Evolutionary conservation across 148 eudicot genomes (phyloP), one percentile per base, ranked within the genome.

Genomic region (Amaranthus hypochondriacus): DNA sequence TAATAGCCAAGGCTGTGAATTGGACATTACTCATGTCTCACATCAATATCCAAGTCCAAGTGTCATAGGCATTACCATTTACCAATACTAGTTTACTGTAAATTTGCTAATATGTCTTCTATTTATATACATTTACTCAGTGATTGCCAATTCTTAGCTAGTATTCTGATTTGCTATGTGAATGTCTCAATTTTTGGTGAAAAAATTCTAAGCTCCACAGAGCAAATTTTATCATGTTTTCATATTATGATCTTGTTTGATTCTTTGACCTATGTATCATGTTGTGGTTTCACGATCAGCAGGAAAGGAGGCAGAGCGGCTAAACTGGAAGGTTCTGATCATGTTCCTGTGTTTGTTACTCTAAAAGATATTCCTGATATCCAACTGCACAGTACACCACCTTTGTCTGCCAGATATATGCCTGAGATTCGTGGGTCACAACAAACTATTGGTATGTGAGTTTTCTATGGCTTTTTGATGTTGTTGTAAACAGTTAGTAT

Each of bases 241-340:
- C 44, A 58, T 13, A 62, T 44, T 43, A 47, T 39, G 39, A 3
- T 68, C 9, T 13, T 61, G 42, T 54, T 72, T 67, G 72, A 53
- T 15, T 9, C 43, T 66, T 66, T 12, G 13, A 18, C 50, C 57
- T 51, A 6, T 44, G 11, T 60, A 9, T 44, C 4, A 14, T n/a
- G 49, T 73, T 64, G 48, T 71, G 62, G 56, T 58, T 55, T 7
- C 54, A 52, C 68, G 66, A 66, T 62, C 81, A 91, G 98, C 84
- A 87, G 94, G 92, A 93, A 89, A 78, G 95, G 87, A 69, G 90
- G 89, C 67, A 86, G 81, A 87, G 86, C 73, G 72, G 78, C 82
- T 55, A 95, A 90, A 83, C 76, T 92, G 71, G 96, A 95, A 86
- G 98, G 98, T 56, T 95, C 98, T 51, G 98, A 95, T 83, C 98